Percentiles rank a stretch among this genome's conserved stretches.
Conservation (phyloP, 768 basidiomycete genomes). For the Xerocomellus amylosporus region DNA sequence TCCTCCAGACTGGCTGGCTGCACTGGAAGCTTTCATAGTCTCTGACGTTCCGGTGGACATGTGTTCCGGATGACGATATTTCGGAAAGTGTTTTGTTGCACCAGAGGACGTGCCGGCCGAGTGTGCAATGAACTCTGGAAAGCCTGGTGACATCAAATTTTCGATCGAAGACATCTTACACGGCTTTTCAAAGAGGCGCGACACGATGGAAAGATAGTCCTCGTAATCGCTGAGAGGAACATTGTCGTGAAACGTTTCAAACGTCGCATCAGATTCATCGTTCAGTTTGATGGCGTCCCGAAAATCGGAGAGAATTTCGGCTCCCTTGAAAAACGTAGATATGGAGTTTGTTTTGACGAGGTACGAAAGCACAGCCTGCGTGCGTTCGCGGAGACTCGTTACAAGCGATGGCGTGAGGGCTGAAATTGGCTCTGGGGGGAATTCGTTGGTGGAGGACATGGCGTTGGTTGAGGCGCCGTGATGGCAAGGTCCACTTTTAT, state of each 20-base stretch:
- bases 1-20: constrained; percentile 8
- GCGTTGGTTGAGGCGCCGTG: background rate
- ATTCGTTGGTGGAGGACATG: constrained; percentile 13
- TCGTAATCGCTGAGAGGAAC: constrained; percentile 18
- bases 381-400: constrained; percentile 18
- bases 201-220: constrained; percentile 21
- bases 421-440: constrained; percentile 15
- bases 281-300: constrained; percentile 2
- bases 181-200: constrained; percentile 19
- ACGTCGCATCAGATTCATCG: background rate
- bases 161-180: constrained; percentile 18
- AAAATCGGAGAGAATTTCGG: constrained; percentile 13
- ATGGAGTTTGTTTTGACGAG: constrained; percentile 20
- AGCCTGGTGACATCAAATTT: constrained; percentile 21
- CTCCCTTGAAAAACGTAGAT: constrained; percentile 18
- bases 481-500: background rate
- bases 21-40: constrained; percentile 12
- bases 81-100: constrained; percentile 17
- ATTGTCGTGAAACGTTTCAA: constrained; percentile 12
- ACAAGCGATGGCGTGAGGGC: constrained; percentile 12
- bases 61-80: constrained; percentile 22
- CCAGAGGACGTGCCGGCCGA: constrained; percentile 19
- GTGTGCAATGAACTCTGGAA: constrained; percentile 23
- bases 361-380: constrained; percentile 22
- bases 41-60: constrained; percentile 16